Evolutionary conservation across 805 yeast species (phyloP), one percentile per base, ranked within the genome.

Genomic region (Jamesozyma jinghongensis): DNA sequence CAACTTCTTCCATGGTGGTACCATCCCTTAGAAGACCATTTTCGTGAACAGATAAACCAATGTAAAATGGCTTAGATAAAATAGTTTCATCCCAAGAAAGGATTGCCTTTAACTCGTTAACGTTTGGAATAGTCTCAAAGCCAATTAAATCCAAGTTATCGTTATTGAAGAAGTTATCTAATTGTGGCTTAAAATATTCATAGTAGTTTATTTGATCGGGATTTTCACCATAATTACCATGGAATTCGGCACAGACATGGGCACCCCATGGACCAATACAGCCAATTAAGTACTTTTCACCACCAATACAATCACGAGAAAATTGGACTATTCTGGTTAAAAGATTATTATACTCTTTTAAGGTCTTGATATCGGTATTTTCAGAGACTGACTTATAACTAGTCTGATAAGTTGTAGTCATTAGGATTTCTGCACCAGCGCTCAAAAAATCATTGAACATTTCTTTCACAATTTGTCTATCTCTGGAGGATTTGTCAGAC

Each of bases 241-340:
- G 75, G 50, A 79, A 85, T 52, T 85, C 95, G 0, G 80, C 69
- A 26, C 81, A 75, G 29, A 81, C 53, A 48, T 62, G 75, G 0
- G 88, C 83, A 1, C 88, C 94, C 54, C 75, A 85, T 0, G 94
- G 85, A 0, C 94, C 95, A 30, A 83, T 60, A 7, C 84, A 74
- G 0, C 83, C 94, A 1, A 56, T 45, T 27, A 52, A 39, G 36
- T 52, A 54, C 29, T 36, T 43, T 16, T 48, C 52, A 4, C 48
- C 45, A 26, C 56, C 59, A 19, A 52, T 47, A 31, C 54, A 46
- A 4, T 40, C 40, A 14, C 59, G 43, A 8, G 51, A 46, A 37
- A 53, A 56, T 1, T 34, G 7, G 10, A 49, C 49, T 12, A 58
- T 58, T 30, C 45, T 49, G 16, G 36, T 42, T 26, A 56, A 41